A percentile compares a stretch with the other conserved stretches of the same genome.
These are phyloP conservation scores for Biscogniauxia mediterranea DNA, from an alignment of 2,329 filamentous ascomycete species.

Conservation along the genomic window DNA sequence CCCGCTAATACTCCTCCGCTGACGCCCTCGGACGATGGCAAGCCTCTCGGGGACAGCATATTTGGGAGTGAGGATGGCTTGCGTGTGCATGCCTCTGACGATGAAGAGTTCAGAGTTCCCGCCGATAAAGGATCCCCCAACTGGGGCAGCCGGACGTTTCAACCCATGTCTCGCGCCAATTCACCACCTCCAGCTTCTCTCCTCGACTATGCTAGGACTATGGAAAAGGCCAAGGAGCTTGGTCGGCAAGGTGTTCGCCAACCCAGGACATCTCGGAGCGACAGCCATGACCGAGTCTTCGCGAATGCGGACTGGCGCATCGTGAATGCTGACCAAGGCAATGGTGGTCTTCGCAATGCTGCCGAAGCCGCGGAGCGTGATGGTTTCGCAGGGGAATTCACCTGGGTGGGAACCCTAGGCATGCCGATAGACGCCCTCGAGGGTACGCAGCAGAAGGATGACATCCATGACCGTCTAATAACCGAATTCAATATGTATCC, in stretches of 20 bases:
- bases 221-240: constrained; percentile 57
- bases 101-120: constrained; percentile 55
- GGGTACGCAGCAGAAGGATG: constrained; percentile 69
- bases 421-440: constrained; percentile 89
- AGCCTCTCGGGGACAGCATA: constrained; percentile 35
- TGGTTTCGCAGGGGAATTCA: constrained; percentile 69
- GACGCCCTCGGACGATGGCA: constrained; percentile 50
- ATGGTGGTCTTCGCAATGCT: constrained; percentile 87
- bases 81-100: constrained; percentile 53
- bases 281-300: constrained; percentile 68
- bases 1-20: constrained; percentile 53
- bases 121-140: constrained; percentile 72
- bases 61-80: constrained; percentile 59
- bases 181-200: constrained; percentile 75
- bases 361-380: constrained; percentile 73
- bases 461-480: constrained; percentile 79
- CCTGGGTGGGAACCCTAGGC: constrained; percentile 89
- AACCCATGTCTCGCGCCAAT: constrained; percentile 73
- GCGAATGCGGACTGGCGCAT: constrained; percentile 80
- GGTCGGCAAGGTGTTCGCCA: constrained; percentile 58
- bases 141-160: constrained; percentile 74
- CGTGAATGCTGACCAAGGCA: constrained; percentile 83
- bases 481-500: constrained; percentile 80
- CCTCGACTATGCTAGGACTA: constrained; percentile 61
- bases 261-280: constrained; percentile 53